Evolutionary conservation across 495 filamentous ascomycete species (phyloP).

Genomic region (Neurospora pannonica): DNA sequence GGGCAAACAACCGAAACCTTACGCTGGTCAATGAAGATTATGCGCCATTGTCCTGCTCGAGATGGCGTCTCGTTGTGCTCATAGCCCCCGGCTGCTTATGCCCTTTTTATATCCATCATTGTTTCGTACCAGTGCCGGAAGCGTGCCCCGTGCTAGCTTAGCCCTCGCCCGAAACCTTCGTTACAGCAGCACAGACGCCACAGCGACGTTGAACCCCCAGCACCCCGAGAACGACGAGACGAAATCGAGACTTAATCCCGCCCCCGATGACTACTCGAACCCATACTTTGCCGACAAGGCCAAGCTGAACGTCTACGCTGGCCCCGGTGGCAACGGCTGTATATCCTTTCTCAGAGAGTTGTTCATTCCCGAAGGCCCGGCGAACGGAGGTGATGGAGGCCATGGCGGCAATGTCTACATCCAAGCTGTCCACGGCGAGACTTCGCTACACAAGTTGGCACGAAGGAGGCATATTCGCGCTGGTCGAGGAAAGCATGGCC

Average conservation of each 20-base stretch:
- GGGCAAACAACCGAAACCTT: background rate
- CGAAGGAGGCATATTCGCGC: slow-evolving; percentile 69
- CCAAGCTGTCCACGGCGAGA: slow-evolving; percentile 83
- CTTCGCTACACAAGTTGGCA: slow-evolving; percentile 84
- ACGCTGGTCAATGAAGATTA: background rate
- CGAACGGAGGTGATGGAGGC: slow-evolving; percentile 95
- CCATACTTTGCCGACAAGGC: slow-evolving; percentile 84
- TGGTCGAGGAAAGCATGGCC: slow-evolving; percentile 70
- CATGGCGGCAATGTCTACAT: slow-evolving; percentile 88
- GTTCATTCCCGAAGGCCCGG: slow-evolving; percentile 74
- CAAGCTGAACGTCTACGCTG: slow-evolving; percentile 62
- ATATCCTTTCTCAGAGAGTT: slow-evolving; percentile 89
- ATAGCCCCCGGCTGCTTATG: slow-evolving; percentile 43
- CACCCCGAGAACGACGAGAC: slow-evolving; percentile 18
- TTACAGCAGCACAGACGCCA: slow-evolving; percentile 23
- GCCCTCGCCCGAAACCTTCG: slow-evolving; percentile 11
- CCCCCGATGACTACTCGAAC: slow-evolving; percentile 70
- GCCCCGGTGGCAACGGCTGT: slow-evolving; percentile 80
- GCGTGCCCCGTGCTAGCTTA: slow-evolving; percentile 15
- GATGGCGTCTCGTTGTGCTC: slow-evolving; percentile 1
- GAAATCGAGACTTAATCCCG: slow-evolving; percentile 59
- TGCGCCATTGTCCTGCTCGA: background rate
- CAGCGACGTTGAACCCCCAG: background rate
- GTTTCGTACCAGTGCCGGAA: slow-evolving; percentile 25
- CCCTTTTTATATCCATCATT: slow-evolving; percentile 60